phyloP scores from a whole-genome alignment of 2,329 filamentous ascomycete genomes.

The Phialophora tarda region DNA sequence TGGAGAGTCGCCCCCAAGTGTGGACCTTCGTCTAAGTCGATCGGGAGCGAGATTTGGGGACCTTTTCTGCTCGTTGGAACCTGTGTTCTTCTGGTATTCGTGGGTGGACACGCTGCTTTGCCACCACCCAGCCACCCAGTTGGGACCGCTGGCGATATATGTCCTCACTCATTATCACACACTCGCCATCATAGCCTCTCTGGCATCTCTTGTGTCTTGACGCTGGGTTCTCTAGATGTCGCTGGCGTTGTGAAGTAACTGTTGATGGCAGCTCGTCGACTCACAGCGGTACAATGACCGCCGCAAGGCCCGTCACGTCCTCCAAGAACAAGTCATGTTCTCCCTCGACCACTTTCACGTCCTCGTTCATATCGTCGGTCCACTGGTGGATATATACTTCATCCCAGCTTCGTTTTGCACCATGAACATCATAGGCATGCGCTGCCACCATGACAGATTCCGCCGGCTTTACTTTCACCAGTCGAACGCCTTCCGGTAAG shows the following conservation, averaged over 20 bases:
- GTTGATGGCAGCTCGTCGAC: background rate
- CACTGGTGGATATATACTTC: conserved; percentile 58
- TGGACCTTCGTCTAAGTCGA: conserved; percentile 6
- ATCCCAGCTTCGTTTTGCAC: conserved; percentile 56
- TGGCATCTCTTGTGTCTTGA: background rate
- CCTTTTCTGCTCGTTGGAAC: background rate
- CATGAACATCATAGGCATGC: conserved; percentile 55
- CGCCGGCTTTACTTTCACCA: conserved; percentile 54
- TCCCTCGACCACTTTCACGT: conserved; percentile 49
- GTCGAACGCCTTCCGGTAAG: conserved; percentile 55
- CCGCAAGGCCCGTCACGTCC: background rate
- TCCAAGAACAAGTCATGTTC: conserved; percentile 52
- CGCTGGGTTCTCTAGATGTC: background rate
- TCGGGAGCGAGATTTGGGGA: conserved; percentile 5
- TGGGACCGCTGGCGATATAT: background rate
- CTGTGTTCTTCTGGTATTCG: background rate
- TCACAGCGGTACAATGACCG: too few species aligned
- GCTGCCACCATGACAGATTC: conserved; percentile 61
- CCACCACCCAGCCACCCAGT: background rate
- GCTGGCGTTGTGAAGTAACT: background rate
- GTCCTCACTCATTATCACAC: background rate
- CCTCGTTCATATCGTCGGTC: conserved; percentile 60
- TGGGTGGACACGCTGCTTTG: background rate
- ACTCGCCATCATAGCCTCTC: background rate
- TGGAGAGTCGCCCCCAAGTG: background rate